These are phyloP conservation scores for Dipodascopsis uninucleata DNA, from an alignment of 805 yeast species.

Conservation along the genomic window DNA sequence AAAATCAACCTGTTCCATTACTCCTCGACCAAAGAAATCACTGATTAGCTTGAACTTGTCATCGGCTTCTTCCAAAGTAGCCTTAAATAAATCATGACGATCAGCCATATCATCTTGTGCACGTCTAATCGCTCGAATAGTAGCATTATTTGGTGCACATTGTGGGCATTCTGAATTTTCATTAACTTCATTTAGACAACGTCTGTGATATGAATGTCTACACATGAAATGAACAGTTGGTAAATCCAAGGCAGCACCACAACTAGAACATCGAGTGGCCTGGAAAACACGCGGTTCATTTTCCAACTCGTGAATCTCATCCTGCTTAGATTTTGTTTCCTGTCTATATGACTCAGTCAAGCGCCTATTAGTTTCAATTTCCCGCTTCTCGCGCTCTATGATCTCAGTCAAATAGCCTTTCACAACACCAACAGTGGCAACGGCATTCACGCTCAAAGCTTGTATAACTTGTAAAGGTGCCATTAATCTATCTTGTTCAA, in stretches of 20 bases:
- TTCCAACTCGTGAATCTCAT: conserved; percentile 50
- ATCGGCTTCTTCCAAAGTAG: conserved; percentile 47
- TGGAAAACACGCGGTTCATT: conserved; percentile 53
- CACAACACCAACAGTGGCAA: conserved; percentile 67
- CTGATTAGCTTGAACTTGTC: conserved; percentile 72
- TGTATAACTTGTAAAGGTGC: conserved; percentile 77
- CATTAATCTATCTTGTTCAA: conserved; percentile 52
- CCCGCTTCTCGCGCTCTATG: conserved; percentile 56
- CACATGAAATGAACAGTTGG: conserved; percentile 86
- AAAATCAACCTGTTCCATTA: conserved; percentile 48
- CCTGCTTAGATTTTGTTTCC: conserved; percentile 58
- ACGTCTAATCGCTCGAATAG: conserved; percentile 53
- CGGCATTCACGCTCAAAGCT: conserved; percentile 57
- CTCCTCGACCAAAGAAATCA: conserved; percentile 86
- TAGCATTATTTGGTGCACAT: conserved; percentile 69
- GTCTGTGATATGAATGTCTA: conserved; percentile 78
- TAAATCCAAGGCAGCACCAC: conserved; percentile 61
- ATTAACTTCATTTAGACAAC: conserved; percentile 51
- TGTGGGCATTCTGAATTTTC: conserved; percentile 57
- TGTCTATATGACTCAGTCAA: conserved; percentile 62
- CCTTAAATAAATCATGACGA: conserved; percentile 59
- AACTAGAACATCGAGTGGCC: conserved; percentile 60
- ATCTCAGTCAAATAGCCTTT: conserved; percentile 63
- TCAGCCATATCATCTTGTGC: conserved; percentile 62
- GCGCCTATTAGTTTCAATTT: conserved; percentile 63